Base-by-base conservation (phyloP, 2,329 filamentous ascomycete species). In the Sarocladium strictum region DNA sequence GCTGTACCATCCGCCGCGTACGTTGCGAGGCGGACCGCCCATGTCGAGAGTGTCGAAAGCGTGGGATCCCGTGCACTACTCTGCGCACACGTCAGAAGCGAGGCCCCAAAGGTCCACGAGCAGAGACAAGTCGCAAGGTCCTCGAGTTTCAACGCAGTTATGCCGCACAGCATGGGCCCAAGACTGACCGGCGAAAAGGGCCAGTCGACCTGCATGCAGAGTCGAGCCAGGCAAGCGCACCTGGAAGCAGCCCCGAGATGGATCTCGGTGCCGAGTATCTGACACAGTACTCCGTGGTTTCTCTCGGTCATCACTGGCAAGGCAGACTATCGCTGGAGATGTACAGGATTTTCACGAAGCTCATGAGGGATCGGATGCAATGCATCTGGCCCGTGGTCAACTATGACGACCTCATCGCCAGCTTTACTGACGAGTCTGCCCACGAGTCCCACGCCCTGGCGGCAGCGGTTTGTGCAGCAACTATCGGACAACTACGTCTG, bases 401-500 rank as follows among this genome's bases (percentile, higher is more conserved):
- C 23, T 53, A 57, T 3, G 55, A 63, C n/a, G 54, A 59, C 10
- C 45, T 64, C 21, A 51, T 63, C 19, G 21, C 40, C 0, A 60
- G 55, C 9, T 56, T 64, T 6, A 17, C 54, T 2, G 55, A 59
- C 2, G 40, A 47, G 9, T 23, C 59, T 6, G 59, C 64, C 4
- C 54, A 58, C 2, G 63, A 65, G 15, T 56, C 62, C 19, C 60
- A 58, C 10, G 60, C 63, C 1, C 51, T 65, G 1, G 62, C 60
- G 9, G 63, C 62, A 4, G 57, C 63, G 2, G 21, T 65, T 2
- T 65, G 63, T 43, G 62, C 63, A 2, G 60, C 62, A 0, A 62
- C 62, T 1, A 64, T 65, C 29, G 63, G 61, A 9, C 63, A 64
- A 27, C 56, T 65, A 7, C 55, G 63, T 33, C 62, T 65, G 1